Conservation (phyloP, 2,329 filamentous ascomycete species). For the Bretziella fagacearum region DNA sequence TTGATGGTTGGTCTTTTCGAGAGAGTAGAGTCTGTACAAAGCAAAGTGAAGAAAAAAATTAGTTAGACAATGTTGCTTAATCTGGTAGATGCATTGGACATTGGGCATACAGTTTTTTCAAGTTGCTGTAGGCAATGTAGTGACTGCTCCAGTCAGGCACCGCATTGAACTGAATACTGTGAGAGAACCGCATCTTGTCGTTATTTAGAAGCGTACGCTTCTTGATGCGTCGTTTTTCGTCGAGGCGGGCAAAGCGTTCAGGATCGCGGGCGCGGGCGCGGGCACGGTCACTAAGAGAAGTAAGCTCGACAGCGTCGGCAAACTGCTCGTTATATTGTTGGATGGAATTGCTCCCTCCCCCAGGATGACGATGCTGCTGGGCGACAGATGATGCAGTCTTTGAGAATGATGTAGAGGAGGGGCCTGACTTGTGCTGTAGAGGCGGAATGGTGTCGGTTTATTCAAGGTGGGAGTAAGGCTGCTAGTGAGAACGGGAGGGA, state of each 20-base stretch:
- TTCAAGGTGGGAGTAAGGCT: too few species aligned
- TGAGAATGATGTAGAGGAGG: conserved; percentile 23
- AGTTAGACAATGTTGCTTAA: neutral
- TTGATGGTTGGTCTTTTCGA: conserved; percentile 59
- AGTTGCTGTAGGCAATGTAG: conserved; percentile 95
- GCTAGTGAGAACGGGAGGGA: too few species aligned
- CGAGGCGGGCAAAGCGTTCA: conserved; percentile 20
- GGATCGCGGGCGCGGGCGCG: too few species aligned
- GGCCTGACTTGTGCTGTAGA: conserved; percentile 20
- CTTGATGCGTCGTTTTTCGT: conserved; percentile 41
- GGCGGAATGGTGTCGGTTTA: conserved; percentile 23
- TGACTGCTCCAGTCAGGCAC: conserved; percentile 99
- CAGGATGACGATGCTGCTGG: conserved; percentile 11
- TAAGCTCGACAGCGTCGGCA: conserved; percentile 26
- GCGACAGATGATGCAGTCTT: neutral
- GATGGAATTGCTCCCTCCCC: conserved; percentile 12
- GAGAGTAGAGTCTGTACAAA: conserved; percentile 71
- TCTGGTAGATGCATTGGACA: too few species aligned
- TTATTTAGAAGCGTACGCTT: conserved; percentile 51
- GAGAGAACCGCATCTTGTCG: conserved; percentile 98
- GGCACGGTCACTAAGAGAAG: too few species aligned
- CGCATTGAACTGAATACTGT: conserved; percentile 98
- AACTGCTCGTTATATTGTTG: neutral
- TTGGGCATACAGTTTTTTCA: conserved; percentile 79
- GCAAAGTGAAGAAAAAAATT: conserved; percentile 16